phyloP scores from a whole-genome alignment of 2,329 filamentous ascomycete genomes.

The Sclerotinia spermophila region DNA sequence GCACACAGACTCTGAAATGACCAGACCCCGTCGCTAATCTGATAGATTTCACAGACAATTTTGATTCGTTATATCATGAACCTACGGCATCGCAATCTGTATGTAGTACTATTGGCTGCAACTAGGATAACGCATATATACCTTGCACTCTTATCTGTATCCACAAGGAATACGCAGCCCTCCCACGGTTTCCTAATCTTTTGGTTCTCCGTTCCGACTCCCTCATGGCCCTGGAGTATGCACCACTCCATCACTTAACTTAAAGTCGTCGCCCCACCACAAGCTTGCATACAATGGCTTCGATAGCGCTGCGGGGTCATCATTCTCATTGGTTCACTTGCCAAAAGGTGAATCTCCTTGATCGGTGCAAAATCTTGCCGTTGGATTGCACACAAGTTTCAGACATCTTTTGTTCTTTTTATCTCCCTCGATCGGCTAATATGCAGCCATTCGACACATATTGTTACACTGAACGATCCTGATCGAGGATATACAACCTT shows the following conservation, averaged over 20 bases:
- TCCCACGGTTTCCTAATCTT: neutral
- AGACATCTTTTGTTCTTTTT: neutral
- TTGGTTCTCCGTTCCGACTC: neutral
- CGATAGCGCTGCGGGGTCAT: neutral
- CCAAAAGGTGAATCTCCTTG: neutral
- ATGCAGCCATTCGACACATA: neutral
- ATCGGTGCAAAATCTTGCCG: neutral
- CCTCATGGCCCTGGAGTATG: neutral
- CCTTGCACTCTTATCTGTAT: neutral
- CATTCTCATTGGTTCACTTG: neutral
- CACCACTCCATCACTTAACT: neutral
- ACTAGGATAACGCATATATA: neutral
- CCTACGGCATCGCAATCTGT: neutral
- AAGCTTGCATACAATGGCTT: neutral
- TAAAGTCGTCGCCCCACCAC: neutral
- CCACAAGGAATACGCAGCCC: neutral
- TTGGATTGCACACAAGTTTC: neutral
- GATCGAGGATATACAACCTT: neutral
- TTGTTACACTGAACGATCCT: slow-evolving; percentile 3
- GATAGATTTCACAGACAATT: slow-evolving; percentile 16
- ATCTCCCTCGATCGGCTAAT: slow-evolving; percentile 1
- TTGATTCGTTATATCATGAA: neutral
- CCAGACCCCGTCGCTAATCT: slow-evolving; percentile 30
- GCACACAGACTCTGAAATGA: slow-evolving; percentile 28
- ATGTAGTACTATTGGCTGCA: slow-evolving; percentile 1